Evolutionary conservation across 345 rosid species (phyloP).

Genomic region (Citrus sp.): DNA sequence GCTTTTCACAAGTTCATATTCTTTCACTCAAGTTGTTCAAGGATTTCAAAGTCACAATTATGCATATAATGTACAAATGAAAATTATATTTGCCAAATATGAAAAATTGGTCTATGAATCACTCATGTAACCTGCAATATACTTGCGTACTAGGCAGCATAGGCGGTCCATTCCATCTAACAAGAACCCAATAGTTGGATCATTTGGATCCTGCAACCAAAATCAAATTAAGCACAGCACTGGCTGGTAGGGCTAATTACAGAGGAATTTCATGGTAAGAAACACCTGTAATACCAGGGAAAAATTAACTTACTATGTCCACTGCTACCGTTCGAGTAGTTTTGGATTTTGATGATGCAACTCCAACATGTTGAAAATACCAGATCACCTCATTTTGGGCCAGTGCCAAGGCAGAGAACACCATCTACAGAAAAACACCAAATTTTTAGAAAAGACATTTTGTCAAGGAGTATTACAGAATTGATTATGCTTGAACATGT

Average conservation of each 20-base stretch:
- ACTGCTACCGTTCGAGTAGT: slow-evolving; percentile 67
- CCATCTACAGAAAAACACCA: slow-evolving; percentile 62
- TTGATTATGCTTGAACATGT: background rate
- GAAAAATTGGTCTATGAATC: slow-evolving; percentile 2
- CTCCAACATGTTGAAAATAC: slow-evolving; percentile 95
- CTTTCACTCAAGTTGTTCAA: background rate
- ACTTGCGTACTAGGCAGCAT: slow-evolving; percentile 95
- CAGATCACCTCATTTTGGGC: slow-evolving; percentile 96
- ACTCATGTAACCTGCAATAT: slow-evolving; percentile 68
- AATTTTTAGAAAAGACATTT: slow-evolving; percentile 5
- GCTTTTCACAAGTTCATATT: background rate
- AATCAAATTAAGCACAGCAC: slow-evolving; percentile 16
- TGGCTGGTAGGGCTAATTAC: background rate
- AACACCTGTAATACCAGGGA: slow-evolving; percentile 8
- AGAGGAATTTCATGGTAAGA: background rate
- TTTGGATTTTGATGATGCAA: slow-evolving; percentile 82
- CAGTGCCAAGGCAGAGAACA: slow-evolving; percentile 92
- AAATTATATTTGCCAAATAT: background rate
- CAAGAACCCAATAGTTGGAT: slow-evolving; percentile 95
- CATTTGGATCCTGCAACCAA: slow-evolving; percentile 83
- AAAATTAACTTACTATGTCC: slow-evolving; percentile 59
- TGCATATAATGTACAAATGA: slow-evolving; percentile 1
- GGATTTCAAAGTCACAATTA: background rate
- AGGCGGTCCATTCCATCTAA: slow-evolving; percentile 95
- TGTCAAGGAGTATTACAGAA: background rate